These are phyloP conservation scores for Pythium coloratum DNA, from an alignment of 352 stramenopile species.

Conservation along the genomic window DNA sequence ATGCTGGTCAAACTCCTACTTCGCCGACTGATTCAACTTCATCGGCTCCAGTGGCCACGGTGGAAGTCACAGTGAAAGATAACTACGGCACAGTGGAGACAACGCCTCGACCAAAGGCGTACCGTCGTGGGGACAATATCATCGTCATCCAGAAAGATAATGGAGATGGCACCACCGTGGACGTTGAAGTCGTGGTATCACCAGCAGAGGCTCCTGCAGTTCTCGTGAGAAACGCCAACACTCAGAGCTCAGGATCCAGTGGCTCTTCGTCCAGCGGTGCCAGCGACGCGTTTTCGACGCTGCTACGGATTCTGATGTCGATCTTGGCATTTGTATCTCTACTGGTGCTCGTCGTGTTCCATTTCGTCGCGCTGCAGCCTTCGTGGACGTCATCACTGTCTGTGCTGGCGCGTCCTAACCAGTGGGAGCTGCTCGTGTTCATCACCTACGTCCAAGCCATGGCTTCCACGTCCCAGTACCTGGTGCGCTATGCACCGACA, in stretches of 20 bases:
- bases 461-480: conserved; percentile 14
- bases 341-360: conserved; percentile 6
- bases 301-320: conserved; percentile 1
- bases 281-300: not conserved
- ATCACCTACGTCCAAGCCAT: conserved; percentile 33
- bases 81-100: not conserved
- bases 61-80: conserved; percentile 1
- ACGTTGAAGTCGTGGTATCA: conserved; percentile 15
- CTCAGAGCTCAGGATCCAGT: not conserved
- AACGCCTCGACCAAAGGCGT: not conserved
- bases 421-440: conserved; percentile 33
- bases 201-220: not conserved
- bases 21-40: not conserved
- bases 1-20: not conserved
- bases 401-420: conserved; percentile 17
- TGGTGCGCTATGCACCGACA: conserved; percentile 10
- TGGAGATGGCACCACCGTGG: not conserved
- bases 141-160: conserved; percentile 11
- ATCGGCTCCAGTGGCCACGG: not conserved
- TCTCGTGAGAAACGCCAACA: conserved; percentile 3
- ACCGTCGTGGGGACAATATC: conserved; percentile 15
- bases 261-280: not conserved
- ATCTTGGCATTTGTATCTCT: conserved; percentile 9
- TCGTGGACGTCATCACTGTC: conserved; percentile 8
- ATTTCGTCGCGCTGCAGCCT: conserved; percentile 20